Conservation (phyloP, 371 early-diverging fungal genomes). For the Phascolomyces articulosus region DNA sequence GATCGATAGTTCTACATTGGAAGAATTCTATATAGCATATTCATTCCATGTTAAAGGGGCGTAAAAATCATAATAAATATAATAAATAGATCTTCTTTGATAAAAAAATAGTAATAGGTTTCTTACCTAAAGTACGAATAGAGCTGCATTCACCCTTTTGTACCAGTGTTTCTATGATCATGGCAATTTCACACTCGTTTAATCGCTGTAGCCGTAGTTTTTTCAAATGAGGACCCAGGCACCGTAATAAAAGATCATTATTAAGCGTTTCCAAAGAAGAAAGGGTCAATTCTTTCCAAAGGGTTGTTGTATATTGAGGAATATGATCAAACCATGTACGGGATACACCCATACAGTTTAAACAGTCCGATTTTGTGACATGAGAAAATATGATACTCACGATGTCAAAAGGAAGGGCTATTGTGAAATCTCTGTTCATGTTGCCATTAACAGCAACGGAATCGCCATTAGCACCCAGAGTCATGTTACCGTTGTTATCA, state of each 20-base stretch:
- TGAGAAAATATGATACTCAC: background rate
- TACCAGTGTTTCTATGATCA: background rate
- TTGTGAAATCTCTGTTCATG: constrained; percentile 4
- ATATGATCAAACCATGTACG: background rate
- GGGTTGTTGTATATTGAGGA: background rate
- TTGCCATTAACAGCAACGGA: background rate
- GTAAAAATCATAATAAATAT: too few relatives aligned
- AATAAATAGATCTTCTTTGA: too few relatives aligned
- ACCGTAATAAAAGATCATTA: background rate
- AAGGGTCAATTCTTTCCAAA: background rate
- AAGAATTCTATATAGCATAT: background rate
- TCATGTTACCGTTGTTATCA: background rate
- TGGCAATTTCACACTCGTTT: background rate
- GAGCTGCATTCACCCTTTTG: background rate
- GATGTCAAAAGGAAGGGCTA: background rate
- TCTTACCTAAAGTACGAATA: background rate
- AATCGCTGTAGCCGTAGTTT: background rate
- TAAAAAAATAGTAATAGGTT: background rate
- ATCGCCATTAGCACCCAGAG: background rate
- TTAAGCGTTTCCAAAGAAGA: background rate
- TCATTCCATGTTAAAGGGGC: too few relatives aligned
- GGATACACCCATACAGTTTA: background rate
- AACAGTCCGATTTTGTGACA: background rate
- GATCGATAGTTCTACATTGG: background rate
- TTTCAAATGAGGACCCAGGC: background rate